Base-by-base conservation (phyloP, 805 yeast genomes). In the Candida ficus region DNA sequence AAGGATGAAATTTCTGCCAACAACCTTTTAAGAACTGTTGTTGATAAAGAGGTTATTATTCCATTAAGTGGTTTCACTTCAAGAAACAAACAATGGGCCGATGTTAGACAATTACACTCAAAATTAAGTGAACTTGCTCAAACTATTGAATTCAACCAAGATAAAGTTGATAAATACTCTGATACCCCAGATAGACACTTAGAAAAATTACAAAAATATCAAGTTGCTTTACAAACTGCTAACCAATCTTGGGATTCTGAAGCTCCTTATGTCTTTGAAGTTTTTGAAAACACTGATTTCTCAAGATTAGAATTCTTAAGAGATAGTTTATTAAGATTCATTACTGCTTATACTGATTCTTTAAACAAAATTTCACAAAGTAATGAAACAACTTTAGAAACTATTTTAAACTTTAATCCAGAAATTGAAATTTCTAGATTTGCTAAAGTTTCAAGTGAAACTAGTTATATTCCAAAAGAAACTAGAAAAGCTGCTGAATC, bases 211-310 rank as follows among this genome's bases (percentile, higher is more conserved):
- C 43, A 45, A 35, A 58, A 58, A 66, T 68, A 64, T 48, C 66
- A 58, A 47, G 63, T 54, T 62, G 73, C 64, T 47, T 61, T 66
- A 35, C 59, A 54, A 13, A 58, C 62, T 35, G 71, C 77, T 25
- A 78, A 73, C 39, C 67, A 67, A 27, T 73, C 76, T 51, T 88
- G 96, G 96, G 80, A 79, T 46, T 66, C 75, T 39, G 79, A 80
- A 57, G 91, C 93, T 3, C 91, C 95, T 3, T 77, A 73, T 41
- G 76, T 83, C 32, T 83, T 85, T 56, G 81, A 80, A 50, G 76
- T 77, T 48, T 82, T 88, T 57, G 93, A 87, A 56, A 70, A 69
- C 46, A 78, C 82, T 50, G 95, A 88, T 58, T 71, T 66, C 53
- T 65, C 66, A 60, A 78, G 86, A 63, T 70, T 76, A 60, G 68